A percentile compares a stretch with the other conserved stretches of the same genome.
Evolutionary conservation across 2,329 filamentous ascomycete species (phyloP).

Genomic region (Bertia moriformis): DNA sequence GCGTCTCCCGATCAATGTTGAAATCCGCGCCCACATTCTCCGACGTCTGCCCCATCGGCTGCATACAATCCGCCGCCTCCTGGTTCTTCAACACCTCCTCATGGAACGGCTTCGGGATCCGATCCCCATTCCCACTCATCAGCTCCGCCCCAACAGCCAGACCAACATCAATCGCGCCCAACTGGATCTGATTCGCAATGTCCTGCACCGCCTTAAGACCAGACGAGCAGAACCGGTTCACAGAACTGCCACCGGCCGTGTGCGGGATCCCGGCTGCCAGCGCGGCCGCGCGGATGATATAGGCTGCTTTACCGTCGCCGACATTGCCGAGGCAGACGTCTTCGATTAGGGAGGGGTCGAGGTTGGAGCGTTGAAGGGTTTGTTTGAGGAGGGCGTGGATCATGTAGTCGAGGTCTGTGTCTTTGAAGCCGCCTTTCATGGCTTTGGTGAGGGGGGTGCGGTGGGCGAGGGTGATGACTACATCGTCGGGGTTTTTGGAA

Average conservation of each 20-base stretch:
- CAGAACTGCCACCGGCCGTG: constrained; percentile 64
- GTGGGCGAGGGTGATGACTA: constrained; percentile 86
- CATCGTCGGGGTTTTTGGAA: constrained; percentile 84
- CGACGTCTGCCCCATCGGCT: constrained; percentile 95
- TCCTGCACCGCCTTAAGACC: constrained; percentile 91
- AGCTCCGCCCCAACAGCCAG: constrained; percentile 77
- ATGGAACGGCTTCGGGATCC: constrained; percentile 60
- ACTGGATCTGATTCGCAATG: constrained; percentile 74
- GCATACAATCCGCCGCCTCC: constrained; percentile 72
- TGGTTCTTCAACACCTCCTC: constrained; percentile 58
- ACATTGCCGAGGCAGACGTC: constrained; percentile 92
- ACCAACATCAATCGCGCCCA: constrained; percentile 72
- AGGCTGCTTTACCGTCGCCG: constrained; percentile 70
- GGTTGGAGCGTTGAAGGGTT: constrained; percentile 53
- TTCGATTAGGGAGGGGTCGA: constrained; percentile 70
- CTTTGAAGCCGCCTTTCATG: constrained; percentile 86
- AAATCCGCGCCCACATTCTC: constrained; percentile 94
- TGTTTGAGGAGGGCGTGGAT: constrained; percentile 71
- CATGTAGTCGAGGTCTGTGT: constrained; percentile 77
- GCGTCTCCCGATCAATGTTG: constrained; percentile 61
- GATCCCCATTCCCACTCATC: constrained; percentile 66
- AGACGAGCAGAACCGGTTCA: constrained; percentile 96
- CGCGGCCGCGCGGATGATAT: constrained; percentile 76
- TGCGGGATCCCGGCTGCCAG: constrained; percentile 89
- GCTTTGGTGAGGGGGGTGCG: constrained; percentile 82